Percentiles rank a stretch among this genome's conserved stretches.
Evolutionary conservation across 163 green algal genomes (phyloP).

Genomic region (Chlorella variabilis): DNA sequence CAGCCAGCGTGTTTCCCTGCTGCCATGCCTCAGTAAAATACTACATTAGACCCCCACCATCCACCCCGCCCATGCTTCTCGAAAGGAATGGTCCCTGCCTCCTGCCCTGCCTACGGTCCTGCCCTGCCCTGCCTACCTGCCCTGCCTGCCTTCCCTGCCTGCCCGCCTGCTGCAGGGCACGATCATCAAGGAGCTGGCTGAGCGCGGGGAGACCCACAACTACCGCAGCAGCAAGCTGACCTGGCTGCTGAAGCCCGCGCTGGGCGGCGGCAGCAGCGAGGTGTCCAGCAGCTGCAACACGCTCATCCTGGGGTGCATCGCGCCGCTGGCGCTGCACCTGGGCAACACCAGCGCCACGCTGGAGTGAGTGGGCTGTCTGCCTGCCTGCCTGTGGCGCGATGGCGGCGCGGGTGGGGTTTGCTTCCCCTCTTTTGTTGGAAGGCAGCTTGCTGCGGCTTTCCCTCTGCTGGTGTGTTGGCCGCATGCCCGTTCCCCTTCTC

Average conservation of each 20-base stretch:
- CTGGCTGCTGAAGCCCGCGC: conserved; percentile 19
- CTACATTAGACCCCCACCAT: too few species aligned
- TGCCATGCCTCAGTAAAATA: too few species aligned
- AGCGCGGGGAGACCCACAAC: conserved; percentile 5
- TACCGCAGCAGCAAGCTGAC: conserved; percentile 29
- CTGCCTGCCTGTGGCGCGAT: neutral
- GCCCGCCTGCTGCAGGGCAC: too few species aligned
- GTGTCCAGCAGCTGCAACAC: conserved; percentile 28
- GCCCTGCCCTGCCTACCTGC: too few species aligned
- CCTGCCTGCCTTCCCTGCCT: too few species aligned
- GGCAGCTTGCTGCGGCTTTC: neutral
- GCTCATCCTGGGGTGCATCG: conserved; percentile 36
- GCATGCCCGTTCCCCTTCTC: neutral
- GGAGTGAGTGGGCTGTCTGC: neutral
- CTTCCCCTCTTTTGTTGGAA: neutral
- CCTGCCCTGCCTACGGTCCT: too few species aligned
- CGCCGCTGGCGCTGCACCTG: conserved; percentile 5
- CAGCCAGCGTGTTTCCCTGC: too few species aligned
- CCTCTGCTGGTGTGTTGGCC: too few species aligned
- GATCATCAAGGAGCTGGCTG: conserved; percentile 33
- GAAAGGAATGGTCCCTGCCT: too few species aligned
- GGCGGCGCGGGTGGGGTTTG: too few species aligned
- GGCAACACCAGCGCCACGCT: conserved; percentile 18
- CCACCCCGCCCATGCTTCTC: too few species aligned
- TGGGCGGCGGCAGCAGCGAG: conserved; percentile 13